Conservation (phyloP, 306 rosid species). For the Corylus heterophylla region DNA sequence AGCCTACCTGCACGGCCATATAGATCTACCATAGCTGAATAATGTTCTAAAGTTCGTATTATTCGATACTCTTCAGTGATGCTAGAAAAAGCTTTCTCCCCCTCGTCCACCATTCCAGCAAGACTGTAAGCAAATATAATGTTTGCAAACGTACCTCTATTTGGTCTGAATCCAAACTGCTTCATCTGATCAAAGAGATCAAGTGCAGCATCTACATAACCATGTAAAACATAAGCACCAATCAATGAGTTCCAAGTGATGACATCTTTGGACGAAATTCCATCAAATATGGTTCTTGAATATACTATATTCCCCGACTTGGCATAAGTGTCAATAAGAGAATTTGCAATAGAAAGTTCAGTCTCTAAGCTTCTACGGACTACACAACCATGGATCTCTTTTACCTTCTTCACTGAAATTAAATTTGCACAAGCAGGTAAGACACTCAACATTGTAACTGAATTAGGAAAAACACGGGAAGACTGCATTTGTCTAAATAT, state of each 20-base stretch:
- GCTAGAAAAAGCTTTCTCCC: slow-evolving; percentile 62
- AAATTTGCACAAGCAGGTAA: slow-evolving; percentile 76
- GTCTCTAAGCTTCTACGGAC: slow-evolving; percentile 64
- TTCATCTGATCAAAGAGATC: slow-evolving; percentile 66
- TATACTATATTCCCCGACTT: slow-evolving; percentile 74
- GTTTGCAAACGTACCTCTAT: slow-evolving; percentile 77
- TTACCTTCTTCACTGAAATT: slow-evolving; percentile 59
- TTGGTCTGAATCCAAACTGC: slow-evolving; percentile 57
- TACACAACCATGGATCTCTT: slow-evolving; percentile 80
- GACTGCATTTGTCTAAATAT: slow-evolving; percentile 83
- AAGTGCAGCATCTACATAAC: slow-evolving; percentile 60
- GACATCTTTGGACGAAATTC: slow-evolving; percentile 65
- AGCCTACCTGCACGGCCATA: slow-evolving; percentile 88
- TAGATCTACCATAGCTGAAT: slow-evolving; percentile 69
- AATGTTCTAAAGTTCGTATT: slow-evolving; percentile 72
- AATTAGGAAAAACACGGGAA: slow-evolving; percentile 52
- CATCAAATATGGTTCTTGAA: slow-evolving; percentile 63
- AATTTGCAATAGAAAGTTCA: slow-evolving; percentile 61
- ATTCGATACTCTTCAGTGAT: slow-evolving; percentile 58
- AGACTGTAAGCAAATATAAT: slow-evolving; percentile 71
- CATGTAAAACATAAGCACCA: slow-evolving; percentile 72
- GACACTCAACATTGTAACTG: slow-evolving; percentile 73
- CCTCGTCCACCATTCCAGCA: slow-evolving; percentile 66
- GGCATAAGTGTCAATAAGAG: slow-evolving; percentile 74
- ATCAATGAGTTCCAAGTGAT: slow-evolving; percentile 88